Conservation (phyloP, 2,329 filamentous ascomycete genomes). For the Calonectria montana region DNA sequence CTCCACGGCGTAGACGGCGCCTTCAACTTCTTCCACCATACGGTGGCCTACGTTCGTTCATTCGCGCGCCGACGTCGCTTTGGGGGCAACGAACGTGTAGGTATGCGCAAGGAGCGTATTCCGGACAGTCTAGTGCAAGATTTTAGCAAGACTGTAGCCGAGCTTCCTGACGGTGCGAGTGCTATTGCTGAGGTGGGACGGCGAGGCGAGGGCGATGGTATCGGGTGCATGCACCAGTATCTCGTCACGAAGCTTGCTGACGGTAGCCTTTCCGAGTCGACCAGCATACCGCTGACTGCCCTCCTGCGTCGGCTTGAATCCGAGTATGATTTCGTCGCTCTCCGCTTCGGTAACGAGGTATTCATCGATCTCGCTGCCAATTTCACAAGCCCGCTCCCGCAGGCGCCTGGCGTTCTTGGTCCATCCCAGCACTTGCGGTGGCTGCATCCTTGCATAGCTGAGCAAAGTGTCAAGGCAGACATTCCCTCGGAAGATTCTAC, state of each 20-base stretch:
- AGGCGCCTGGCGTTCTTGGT: neutral
- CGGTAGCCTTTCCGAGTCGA: neutral
- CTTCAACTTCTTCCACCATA: neutral
- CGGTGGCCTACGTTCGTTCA: neutral
- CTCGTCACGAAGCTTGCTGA: neutral
- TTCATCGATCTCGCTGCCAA: neutral
- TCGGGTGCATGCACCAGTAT: neutral
- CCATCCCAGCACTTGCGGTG: neutral
- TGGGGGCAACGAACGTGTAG: neutral
- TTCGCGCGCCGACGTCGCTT: neutral
- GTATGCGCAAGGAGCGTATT: neutral
- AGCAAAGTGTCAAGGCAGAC: neutral
- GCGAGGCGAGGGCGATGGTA: neutral
- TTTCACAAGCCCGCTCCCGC: neutral
- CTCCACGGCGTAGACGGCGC: neutral
- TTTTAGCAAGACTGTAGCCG: neutral
- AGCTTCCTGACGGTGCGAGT: neutral
- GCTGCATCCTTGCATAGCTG: neutral
- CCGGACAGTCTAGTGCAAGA: neutral
- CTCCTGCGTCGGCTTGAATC: neutral
- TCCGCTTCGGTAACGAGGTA: neutral
- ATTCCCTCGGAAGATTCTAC: too few species aligned
- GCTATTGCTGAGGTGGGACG: neutral
- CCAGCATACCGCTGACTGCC: neutral
- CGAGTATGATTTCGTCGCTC: neutral